These are phyloP conservation scores for Ustilago lituana DNA, from an alignment of 1,284 basidiomycete species.

Conservation along the genomic window DNA sequence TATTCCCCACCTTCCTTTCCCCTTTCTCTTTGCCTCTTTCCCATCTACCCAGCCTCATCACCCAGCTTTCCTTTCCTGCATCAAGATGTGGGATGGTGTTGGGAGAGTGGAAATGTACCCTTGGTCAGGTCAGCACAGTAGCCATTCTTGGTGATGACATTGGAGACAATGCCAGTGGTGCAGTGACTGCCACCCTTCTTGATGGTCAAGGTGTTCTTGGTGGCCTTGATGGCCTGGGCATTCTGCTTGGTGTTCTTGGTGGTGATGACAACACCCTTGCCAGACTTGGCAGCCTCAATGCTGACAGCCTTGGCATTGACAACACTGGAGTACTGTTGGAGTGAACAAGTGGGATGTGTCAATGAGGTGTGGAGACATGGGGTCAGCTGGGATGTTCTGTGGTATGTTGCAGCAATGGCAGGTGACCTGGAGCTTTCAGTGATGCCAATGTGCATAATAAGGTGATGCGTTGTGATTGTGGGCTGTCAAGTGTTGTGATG, in stretches of 20 bases:
- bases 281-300: slow-evolving; percentile 50
- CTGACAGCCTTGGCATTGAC: slow-evolving; percentile 65
- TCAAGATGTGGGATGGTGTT: no score
- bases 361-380: neutral
- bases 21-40: neutral
- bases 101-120: slow-evolving; percentile 46
- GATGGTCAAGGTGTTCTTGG: slow-evolving; percentile 42
- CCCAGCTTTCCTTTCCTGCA: neutral
- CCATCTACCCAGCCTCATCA: neutral
- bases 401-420: no score
- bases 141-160: slow-evolving; percentile 62
- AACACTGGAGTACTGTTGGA: slow-evolving; percentile 55
- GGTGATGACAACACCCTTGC: slow-evolving; percentile 57
- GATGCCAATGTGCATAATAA: no score
- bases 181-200: slow-evolving; percentile 59
- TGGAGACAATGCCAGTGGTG: slow-evolving; percentile 59
- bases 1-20: neutral
- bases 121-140: slow-evolving; percentile 65
- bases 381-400: no score
- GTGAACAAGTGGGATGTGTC: slow-evolving; percentile 1
- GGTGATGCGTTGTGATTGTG: no score
- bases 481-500: no score
- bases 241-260: slow-evolving; percentile 63
- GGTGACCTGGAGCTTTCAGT: slow-evolving; percentile 5
- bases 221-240: slow-evolving; percentile 46